A percentile compares a stretch with the other conserved stretches of the same genome.
These are phyloP conservation scores for Blepharisma stoltei DNA, from an alignment of 73 alveolate species.

Conservation along the genomic window DNA sequence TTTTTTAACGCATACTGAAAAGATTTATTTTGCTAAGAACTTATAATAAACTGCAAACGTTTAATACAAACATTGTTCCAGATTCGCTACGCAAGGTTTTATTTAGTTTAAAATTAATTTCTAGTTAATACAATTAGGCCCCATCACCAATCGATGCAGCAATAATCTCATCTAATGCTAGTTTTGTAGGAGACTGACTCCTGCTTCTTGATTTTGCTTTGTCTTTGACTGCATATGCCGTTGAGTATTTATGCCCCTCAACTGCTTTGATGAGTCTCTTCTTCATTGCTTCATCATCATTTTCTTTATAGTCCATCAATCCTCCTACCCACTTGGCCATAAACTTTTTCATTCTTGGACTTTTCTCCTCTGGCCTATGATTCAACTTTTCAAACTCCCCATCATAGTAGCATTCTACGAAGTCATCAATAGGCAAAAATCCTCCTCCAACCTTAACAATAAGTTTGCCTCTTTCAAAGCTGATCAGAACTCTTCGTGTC, in stretches of 20 bases:
- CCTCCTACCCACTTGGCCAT: constrained; percentile 23
- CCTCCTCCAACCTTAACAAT: constrained; percentile 58
- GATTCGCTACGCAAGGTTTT: no score
- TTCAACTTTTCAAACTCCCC: neutral
- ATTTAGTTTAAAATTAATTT: no score
- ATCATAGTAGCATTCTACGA: constrained; percentile 38
- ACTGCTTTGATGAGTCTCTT: neutral
- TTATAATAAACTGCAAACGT: no score
- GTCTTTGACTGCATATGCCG: no score
- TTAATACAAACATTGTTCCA: no score
- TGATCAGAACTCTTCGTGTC: constrained; percentile 40
- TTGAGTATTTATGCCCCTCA: constrained; percentile 16
- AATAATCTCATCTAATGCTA: no score
- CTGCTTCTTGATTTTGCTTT: no score
- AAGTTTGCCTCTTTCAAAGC: constrained; percentile 40
- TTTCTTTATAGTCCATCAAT: neutral
- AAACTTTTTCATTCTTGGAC: constrained; percentile 16
- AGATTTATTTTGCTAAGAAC: no score
- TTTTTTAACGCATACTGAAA: no score
- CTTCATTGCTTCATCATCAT: neutral
- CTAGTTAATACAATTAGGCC: no score
- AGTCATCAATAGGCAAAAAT: constrained; percentile 42
- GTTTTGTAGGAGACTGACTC: no score
- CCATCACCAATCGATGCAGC: no score
- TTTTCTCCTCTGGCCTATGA: neutral